A percentile compares a stretch with the other conserved stretches of the same genome.
phyloP scores from a whole-genome alignment of 352 stramenopile genomes.

The Phytophthora agathidicida region DNA sequence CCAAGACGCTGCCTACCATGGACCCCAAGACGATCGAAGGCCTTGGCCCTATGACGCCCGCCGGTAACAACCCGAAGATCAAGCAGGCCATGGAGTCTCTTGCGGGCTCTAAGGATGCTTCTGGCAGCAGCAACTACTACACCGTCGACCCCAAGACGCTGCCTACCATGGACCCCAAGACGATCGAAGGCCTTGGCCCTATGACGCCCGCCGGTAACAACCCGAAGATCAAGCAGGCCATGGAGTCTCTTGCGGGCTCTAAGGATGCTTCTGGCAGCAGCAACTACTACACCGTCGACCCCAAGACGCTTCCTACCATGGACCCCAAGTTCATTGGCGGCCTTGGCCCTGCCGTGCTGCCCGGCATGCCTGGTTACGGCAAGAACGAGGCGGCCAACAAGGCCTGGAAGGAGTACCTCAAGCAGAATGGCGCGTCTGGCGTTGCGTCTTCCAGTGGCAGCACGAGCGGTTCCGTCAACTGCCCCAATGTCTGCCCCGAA shows the following conservation, averaged over 20 bases:
- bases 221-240: slow-evolving; percentile 23
- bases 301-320: neutral
- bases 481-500: slow-evolving; percentile 34
- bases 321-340: neutral
- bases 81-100: slow-evolving; percentile 25
- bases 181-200: slow-evolving; percentile 15
- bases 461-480: slow-evolving; percentile 14
- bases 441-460: neutral
- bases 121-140: slow-evolving; percentile 8
- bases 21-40: slow-evolving; percentile 13
- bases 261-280: neutral
- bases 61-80: slow-evolving; percentile 16
- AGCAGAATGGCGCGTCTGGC: neutral
- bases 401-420: slow-evolving; percentile 3
- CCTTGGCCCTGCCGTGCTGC: neutral
- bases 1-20: neutral
- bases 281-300: slow-evolving; percentile 13
- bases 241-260: slow-evolving; percentile 10
- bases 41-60: slow-evolving; percentile 9
- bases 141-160: slow-evolving; percentile 2
- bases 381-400: slow-evolving; percentile 15
- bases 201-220: slow-evolving; percentile 9
- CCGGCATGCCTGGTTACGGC: slow-evolving; percentile 11
- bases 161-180: slow-evolving; percentile 2
- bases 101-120: neutral